Percentiles rank a stretch among this genome's conserved stretches.
Evolutionary conservation across 2,329 filamentous ascomycete genomes (phyloP).

Genomic region (Scorias spongiosa): DNA sequence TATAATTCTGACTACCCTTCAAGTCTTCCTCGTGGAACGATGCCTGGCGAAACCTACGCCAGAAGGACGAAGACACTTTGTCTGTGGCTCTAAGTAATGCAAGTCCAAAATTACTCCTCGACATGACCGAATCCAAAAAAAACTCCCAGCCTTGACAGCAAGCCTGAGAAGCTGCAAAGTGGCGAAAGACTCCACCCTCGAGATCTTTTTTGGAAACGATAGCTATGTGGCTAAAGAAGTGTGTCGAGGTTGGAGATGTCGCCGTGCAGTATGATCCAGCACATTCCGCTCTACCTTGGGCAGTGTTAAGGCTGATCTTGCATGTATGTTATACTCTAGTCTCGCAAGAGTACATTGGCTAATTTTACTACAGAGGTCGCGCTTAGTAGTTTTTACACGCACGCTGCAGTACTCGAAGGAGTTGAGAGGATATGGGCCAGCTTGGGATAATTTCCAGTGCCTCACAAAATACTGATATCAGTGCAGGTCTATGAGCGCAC

Average conservation of each 20-base stretch:
- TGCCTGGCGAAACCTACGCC: too few species aligned
- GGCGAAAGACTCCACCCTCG: constrained; percentile 1
- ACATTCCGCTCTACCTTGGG: constrained; percentile 22
- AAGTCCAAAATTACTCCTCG: too few species aligned
- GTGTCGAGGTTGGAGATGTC: constrained; percentile 18
- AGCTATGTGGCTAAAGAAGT: constrained; percentile 13
- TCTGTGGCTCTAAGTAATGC: too few species aligned
- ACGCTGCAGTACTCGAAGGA: not conserved
- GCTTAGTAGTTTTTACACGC: not conserved
- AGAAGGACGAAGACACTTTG: too few species aligned
- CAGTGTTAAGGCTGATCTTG: constrained; percentile 18
- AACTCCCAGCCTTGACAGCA: too few species aligned
- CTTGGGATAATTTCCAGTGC: not conserved
- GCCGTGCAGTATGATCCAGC: constrained; percentile 19
- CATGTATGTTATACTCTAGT: not conserved
- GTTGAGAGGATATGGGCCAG: not conserved
- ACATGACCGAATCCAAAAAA: too few species aligned
- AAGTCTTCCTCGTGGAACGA: too few species aligned
- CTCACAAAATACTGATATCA: not conserved
- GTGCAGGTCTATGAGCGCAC: not conserved
- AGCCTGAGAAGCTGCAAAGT: not conserved
- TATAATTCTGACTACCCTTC: too few species aligned
- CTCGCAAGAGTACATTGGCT: too few species aligned
- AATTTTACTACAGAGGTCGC: not conserved
- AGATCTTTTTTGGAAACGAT: constrained; percentile 17